phyloP scores from a whole-genome alignment of 495 filamentous ascomycete genomes.

The Daldinia grandis region DNA sequence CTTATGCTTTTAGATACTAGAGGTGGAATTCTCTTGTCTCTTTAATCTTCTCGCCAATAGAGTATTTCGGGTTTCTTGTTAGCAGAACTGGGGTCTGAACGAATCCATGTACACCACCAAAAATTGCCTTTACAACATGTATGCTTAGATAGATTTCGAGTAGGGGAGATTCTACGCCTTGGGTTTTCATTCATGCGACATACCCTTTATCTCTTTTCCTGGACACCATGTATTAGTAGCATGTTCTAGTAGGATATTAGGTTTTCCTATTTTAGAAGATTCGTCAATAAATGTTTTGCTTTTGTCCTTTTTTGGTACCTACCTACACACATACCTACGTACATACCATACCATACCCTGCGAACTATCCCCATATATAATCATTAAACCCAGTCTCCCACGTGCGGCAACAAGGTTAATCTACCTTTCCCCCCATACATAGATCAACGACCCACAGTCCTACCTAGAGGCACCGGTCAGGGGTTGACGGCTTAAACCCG shows the following conservation, averaged over 20 bases:
- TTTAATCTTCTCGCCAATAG: not conserved
- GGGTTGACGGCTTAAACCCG: conserved; percentile 2
- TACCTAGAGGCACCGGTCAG: not conserved
- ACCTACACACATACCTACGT: too few relatives aligned
- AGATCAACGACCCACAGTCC: conserved; percentile 16
- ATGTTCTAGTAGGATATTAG: conserved; percentile 10
- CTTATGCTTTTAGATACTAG: not conserved
- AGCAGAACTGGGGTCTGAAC: not conserved
- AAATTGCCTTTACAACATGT: not conserved
- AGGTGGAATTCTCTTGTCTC: conserved; percentile 1
- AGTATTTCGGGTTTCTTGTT: not conserved
- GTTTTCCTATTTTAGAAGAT: not conserved
- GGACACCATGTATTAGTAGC: not conserved
- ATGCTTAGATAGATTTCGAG: not conserved
- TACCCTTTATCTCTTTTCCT: not conserved
- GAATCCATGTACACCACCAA: conserved; percentile 19
- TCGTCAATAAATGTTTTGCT: conserved; percentile 15
- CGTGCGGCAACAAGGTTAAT: conserved; percentile 16
- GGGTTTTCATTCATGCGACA: not conserved
- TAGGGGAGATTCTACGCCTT: not conserved
- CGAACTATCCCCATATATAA: not conserved
- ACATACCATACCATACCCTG: not conserved
- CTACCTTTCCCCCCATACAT: not conserved
- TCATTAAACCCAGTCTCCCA: conserved; percentile 16
- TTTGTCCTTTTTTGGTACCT: not conserved